These are phyloP conservation scores for Chloropicon primus DNA, from an alignment of 139 green algal genomes.

Conservation along the genomic window DNA sequence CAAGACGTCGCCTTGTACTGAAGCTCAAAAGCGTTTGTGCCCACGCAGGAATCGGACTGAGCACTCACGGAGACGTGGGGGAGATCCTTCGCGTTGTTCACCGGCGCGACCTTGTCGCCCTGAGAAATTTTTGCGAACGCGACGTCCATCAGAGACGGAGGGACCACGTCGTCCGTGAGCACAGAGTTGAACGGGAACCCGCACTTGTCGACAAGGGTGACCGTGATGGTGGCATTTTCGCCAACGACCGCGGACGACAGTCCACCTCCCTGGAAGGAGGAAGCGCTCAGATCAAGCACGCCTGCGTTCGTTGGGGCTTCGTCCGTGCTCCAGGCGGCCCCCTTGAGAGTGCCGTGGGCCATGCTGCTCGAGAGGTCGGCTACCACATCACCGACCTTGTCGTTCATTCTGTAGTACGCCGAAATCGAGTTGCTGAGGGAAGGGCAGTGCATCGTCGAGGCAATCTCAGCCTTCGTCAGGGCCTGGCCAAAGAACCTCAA, in stretches of 20 bases:
- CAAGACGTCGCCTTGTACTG: slow-evolving; percentile 6
- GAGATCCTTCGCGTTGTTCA: not conserved
- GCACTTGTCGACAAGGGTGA: slow-evolving; percentile 7
- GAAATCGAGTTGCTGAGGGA: not conserved
- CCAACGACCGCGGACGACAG: slow-evolving; percentile 4
- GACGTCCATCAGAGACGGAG: not conserved
- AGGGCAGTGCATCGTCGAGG: not conserved
- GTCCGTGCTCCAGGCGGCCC: not conserved
- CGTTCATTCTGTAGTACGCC: slow-evolving; percentile 11
- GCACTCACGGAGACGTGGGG: not conserved
- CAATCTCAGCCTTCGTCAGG: not conserved
- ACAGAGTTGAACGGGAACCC: not conserved
- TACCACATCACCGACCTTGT: not conserved
- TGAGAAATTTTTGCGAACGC: not conserved
- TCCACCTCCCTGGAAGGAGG: not conserved
- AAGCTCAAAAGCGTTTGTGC: not conserved
- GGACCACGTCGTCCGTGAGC: not conserved
- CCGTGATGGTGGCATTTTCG: not conserved
- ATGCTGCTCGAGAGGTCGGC: slow-evolving; percentile 5
- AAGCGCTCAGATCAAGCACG: not conserved
- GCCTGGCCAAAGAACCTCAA: not conserved
- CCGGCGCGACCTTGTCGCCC: not conserved
- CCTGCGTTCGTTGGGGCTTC: not conserved
- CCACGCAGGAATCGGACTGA: not conserved
- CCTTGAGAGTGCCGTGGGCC: slow-evolving; percentile 2